Base-by-base conservation (phyloP, 179 eudicot species). In the Vitellaria paradoxa region DNA sequence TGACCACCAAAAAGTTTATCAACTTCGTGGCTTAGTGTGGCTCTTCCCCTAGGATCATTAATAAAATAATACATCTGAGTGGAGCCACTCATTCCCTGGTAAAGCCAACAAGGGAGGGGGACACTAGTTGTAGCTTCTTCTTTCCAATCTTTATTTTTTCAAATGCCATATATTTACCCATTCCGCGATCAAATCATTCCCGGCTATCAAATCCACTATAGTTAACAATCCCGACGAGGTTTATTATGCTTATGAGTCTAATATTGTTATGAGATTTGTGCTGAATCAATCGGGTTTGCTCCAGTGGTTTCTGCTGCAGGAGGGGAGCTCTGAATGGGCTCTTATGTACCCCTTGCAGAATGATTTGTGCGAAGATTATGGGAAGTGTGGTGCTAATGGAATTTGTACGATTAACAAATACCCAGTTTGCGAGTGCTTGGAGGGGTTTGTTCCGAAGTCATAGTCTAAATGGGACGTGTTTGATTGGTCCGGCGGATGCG, bases 331-430 rank as follows among this genome's bases (percentile, higher is more conserved):
- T 4, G 40, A 70, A 37, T 78, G 80, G 80, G 14, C 14, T 21
- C 23, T 30, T 17, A 57, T 24, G 37, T 30, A 30, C 37, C 1
- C 37, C 37, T 30, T 30, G 37, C 37, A 1, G 2, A 30, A 30
- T 30, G 76, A 70, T n/a, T 7, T 7, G 24, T 78, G 81, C 45
- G 81, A 78, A 23, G 11, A 14, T 13, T 78, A 78, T 45, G 72
- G 64, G 10, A 7, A 20, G 0, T 78, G 81, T 73, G 79, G 79
- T 30, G 37, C 37, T 30, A 30, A 30, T 30, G 37, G 37, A 30
- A 30, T 30, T 30, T 30, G 37, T 30, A 30, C 1, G 37, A 30
- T 30, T 30, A 2, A 30, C 37, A 30, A 30, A 30, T 1, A 1
- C 37, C 37, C 37, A 30, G 2, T 30, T 30, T 30, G 37, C 37